Conservation (phyloP, 495 filamentous ascomycete species). For the Xylaria bambusicola region DNA sequence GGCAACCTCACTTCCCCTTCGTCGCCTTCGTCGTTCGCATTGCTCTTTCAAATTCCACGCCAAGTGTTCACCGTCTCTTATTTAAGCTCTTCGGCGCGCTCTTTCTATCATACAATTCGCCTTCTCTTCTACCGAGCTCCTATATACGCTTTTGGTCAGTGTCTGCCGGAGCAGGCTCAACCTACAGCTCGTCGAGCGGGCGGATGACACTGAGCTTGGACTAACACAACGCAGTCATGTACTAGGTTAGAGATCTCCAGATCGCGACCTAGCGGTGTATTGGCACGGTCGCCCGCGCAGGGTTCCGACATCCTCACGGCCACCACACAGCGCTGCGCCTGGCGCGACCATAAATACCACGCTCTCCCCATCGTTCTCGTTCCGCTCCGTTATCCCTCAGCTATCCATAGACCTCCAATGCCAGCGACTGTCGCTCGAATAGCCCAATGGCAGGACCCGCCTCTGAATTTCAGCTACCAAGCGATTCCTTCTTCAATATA, state of each 20-base stretch:
- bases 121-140: not conserved
- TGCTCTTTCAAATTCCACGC: slow-evolving; percentile 27
- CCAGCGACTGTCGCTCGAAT: slow-evolving; percentile 25
- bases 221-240: slow-evolving; percentile 49
- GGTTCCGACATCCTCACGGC: slow-evolving; percentile 24
- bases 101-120: slow-evolving; percentile 6
- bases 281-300: slow-evolving; percentile 31
- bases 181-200: slow-evolving; percentile 9
- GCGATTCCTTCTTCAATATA: slow-evolving; percentile 51
- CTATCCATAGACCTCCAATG: slow-evolving; percentile 29
- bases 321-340: slow-evolving; percentile 1
- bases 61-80: slow-evolving; percentile 20
- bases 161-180: slow-evolving; percentile 35
- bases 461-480: slow-evolving; percentile 42
- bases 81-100: slow-evolving; percentile 30
- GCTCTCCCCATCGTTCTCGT: slow-evolving; percentile 22
- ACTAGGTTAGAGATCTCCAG: slow-evolving; percentile 40
- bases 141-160: slow-evolving; percentile 27
- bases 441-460: slow-evolving; percentile 53
- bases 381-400: slow-evolving; percentile 14
- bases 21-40: slow-evolving; percentile 28
- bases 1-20: slow-evolving; percentile 25
- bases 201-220: slow-evolving; percentile 16
- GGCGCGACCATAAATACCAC: slow-evolving; percentile 31
- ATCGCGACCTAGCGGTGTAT: slow-evolving; percentile 44